Evolutionary conservation across 2,329 filamentous ascomycete genomes (phyloP).

Genomic region (Chalaropsis thielavioides): DNA sequence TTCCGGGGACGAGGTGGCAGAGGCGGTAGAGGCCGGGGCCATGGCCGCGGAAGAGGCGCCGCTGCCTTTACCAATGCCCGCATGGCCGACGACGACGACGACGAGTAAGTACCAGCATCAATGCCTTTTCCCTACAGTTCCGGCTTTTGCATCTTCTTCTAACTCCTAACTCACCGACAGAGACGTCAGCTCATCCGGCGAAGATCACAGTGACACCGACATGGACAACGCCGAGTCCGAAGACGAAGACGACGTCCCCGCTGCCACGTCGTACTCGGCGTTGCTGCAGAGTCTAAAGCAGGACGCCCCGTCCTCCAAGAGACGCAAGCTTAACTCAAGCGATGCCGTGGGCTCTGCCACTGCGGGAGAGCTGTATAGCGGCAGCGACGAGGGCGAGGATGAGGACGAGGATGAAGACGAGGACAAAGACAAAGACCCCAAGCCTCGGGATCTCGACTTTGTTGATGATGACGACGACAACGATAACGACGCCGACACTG

Average conservation of each 20-base stretch:
- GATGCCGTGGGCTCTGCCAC: slow-evolving; percentile 20
- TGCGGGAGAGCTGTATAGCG: slow-evolving; percentile 17
- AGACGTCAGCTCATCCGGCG: slow-evolving; percentile 25
- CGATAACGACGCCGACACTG: slow-evolving; percentile 33
- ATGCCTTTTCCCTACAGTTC: neutral
- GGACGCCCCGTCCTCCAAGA: slow-evolving; percentile 35
- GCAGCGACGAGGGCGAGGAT: slow-evolving; percentile 18
- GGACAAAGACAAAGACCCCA: slow-evolving; percentile 21
- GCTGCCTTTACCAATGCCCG: slow-evolving; percentile 34
- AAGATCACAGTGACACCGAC: slow-evolving; percentile 32
- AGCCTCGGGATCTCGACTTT: slow-evolving; percentile 27
- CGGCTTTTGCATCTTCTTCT: neutral
- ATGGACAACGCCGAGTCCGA: slow-evolving; percentile 24
- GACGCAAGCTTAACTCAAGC: slow-evolving; percentile 39
- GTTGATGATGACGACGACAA: slow-evolving; percentile 26
- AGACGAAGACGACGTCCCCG: slow-evolving; percentile 29
- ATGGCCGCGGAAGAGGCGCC: slow-evolving; percentile 24
- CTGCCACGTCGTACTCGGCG: slow-evolving; percentile 38
- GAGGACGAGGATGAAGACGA: slow-evolving; percentile 17
- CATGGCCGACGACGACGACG: slow-evolving; percentile 27
- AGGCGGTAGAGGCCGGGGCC: slow-evolving; percentile 23
- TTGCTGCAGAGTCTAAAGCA: slow-evolving; percentile 41
- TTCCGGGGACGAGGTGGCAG: neutral
- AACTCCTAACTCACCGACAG: neutral
- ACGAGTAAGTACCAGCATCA: slow-evolving; percentile 23